Conservation (phyloP, 2,329 filamentous ascomycete species). For the Botrytis sinoallii region DNA sequence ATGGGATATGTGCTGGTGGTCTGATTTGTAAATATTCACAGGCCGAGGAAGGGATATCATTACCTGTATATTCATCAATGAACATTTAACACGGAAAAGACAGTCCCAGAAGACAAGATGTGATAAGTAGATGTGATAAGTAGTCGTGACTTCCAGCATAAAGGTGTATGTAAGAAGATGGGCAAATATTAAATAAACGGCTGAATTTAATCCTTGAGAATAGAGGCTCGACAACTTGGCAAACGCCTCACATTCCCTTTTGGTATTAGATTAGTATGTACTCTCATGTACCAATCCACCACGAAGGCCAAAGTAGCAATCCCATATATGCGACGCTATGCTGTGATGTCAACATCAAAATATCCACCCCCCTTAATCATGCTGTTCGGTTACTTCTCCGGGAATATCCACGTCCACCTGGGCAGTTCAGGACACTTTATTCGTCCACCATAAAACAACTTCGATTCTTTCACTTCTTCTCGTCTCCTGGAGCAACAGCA, state of each 20-base stretch:
- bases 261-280: neutral
- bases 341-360: neutral
- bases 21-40: conserved; percentile 6
- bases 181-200: neutral
- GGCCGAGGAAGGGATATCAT: neutral
- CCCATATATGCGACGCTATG: neutral
- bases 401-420: neutral
- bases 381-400: neutral
- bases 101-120: neutral
- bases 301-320: neutral
- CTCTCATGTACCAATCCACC: conserved; percentile 9
- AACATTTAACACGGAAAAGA: neutral
- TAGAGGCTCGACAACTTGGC: neutral
- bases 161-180: neutral
- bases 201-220: neutral
- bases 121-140: neutral
- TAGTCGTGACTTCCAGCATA: neutral
- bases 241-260: neutral
- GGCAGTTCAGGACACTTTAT: neutral
- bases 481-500: conserved; percentile 8
- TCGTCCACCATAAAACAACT: neutral
- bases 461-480: conserved; percentile 30
- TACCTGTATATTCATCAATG: conserved; percentile 12
- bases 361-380: neutral
- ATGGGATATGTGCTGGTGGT: neutral